phyloP scores from a whole-genome alignment of 768 basidiomycete species.

The Fomitopsis pulvina region DNA sequence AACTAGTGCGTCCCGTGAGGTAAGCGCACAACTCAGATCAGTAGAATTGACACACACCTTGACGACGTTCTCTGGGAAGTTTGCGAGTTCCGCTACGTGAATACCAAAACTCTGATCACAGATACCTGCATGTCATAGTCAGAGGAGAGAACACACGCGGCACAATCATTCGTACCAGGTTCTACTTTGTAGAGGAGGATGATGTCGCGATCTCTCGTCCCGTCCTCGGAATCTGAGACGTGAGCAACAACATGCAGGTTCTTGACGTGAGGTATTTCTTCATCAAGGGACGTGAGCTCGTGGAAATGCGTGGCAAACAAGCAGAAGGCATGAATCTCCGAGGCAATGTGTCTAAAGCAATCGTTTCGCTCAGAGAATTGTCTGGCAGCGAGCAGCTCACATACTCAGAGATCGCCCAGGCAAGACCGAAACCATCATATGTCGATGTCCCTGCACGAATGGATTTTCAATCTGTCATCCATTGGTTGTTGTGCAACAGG shows the following conservation, averaged over 20 bases:
- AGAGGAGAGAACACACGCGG: neutral
- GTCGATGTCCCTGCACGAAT: slow-evolving; percentile 85
- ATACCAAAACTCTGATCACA: slow-evolving; percentile 99
- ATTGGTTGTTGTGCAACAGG: neutral
- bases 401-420: slow-evolving; percentile 98
- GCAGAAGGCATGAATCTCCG: slow-evolving; percentile 87
- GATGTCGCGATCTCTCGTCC: slow-evolving; percentile 61
- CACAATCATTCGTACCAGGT: slow-evolving; percentile 48
- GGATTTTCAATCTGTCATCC: neutral
- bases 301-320: slow-evolving; percentile 98
- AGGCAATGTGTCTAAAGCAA: slow-evolving; percentile 93
- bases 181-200: slow-evolving; percentile 69
- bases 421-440: slow-evolving; percentile 95
- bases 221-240: slow-evolving; percentile 48
- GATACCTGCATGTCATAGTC: slow-evolving; percentile 44
- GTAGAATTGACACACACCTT: slow-evolving; percentile 42
- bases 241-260: slow-evolving; percentile 96
- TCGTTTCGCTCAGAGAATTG: neutral
- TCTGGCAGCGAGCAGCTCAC: slow-evolving; percentile 15
- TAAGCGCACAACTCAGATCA: neutral
- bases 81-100: slow-evolving; percentile 94
- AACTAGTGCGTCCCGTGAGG: slow-evolving; percentile 38
- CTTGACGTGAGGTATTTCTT: slow-evolving; percentile 81
- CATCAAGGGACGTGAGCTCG: slow-evolving; percentile 88
- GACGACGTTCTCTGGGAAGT: slow-evolving; percentile 93